Conservation (phyloP, 1,284 basidiomycete species). For the Ganoderma lingzhi region DNA sequence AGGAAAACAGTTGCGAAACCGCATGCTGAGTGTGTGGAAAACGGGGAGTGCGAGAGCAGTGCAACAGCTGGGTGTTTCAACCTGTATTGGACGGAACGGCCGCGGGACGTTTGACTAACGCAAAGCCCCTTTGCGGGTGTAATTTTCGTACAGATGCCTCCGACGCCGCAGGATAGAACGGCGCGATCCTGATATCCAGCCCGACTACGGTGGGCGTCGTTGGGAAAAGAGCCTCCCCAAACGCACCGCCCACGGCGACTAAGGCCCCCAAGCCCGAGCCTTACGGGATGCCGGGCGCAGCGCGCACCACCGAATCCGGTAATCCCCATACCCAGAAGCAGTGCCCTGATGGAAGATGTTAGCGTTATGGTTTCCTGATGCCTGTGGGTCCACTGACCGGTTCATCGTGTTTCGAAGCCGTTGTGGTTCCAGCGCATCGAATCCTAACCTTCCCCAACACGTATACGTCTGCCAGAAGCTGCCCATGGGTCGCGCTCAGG, state of each 20-base stretch:
- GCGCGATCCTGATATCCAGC: neutral
- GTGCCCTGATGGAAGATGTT: neutral
- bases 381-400: conserved; percentile 5
- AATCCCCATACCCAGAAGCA: conserved; percentile 4
- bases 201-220: conserved; percentile 2
- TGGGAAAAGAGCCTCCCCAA: conserved; percentile 22
- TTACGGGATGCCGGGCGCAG: neutral
- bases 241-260: conserved; percentile 3
- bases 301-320: neutral
- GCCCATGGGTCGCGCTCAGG: neutral
- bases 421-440: neutral
- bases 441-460: neutral
- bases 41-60: neutral
- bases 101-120: neutral
- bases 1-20: neutral
- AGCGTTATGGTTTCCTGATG: neutral
- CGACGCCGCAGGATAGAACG: neutral
- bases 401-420: conserved; percentile 7
- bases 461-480: neutral
- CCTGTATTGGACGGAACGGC: neutral
- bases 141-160: neutral
- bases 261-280: neutral
- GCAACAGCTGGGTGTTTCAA: neutral
- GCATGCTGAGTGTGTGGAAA: neutral
- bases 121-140: neutral